Percentiles rank a stretch among this genome's conserved stretches.
Evolutionary conservation across 2,329 filamentous ascomycete genomes (phyloP).

Genomic region (Fusarium illudens): DNA sequence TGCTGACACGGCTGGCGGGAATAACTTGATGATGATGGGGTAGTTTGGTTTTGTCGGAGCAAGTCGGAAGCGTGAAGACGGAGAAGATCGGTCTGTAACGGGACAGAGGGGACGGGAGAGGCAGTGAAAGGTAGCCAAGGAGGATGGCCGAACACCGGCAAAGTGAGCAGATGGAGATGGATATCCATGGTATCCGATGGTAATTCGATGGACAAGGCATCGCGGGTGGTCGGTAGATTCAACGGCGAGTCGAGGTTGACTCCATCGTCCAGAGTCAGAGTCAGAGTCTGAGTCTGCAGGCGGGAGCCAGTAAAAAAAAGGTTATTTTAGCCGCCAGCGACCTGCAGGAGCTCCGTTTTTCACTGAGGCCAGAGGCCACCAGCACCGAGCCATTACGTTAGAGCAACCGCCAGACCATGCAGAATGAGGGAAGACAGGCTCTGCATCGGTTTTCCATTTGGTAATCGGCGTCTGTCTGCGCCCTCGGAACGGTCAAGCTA

Average conservation of each 20-base stretch:
- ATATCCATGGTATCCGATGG: too few species aligned
- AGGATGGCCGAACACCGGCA: constrained; percentile 22
- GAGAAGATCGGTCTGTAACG: not conserved
- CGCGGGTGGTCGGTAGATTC: constrained; percentile 3
- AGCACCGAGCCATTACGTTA: constrained; percentile 44
- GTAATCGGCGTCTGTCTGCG: constrained; percentile 43
- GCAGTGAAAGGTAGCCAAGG: constrained; percentile 1
- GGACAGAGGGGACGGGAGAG: constrained; percentile 6
- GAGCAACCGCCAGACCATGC: constrained; percentile 44
- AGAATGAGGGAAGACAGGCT: constrained; percentile 43
- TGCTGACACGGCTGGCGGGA: constrained; percentile 23
- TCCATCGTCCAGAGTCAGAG: not conserved
- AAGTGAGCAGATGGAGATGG: constrained; percentile 38
- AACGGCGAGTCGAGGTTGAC: not conserved
- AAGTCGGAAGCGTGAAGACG: constrained; percentile 21
- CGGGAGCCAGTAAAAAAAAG: constrained; percentile 29
- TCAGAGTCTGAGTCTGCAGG: not conserved
- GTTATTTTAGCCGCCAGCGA: constrained; percentile 36
- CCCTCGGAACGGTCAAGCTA: constrained; percentile 15
- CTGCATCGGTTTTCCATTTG: constrained; percentile 40
- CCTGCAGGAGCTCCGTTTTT: constrained; percentile 12
- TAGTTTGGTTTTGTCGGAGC: constrained; percentile 30
- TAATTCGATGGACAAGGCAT: not conserved
- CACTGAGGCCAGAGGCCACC: constrained; percentile 23
- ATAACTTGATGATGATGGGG: constrained; percentile 35